Evolutionary conservation across 306 rosid genomes (phyloP), one percentile per base, ranked within the genome.

Genomic region (Vigna nakashimae): DNA sequence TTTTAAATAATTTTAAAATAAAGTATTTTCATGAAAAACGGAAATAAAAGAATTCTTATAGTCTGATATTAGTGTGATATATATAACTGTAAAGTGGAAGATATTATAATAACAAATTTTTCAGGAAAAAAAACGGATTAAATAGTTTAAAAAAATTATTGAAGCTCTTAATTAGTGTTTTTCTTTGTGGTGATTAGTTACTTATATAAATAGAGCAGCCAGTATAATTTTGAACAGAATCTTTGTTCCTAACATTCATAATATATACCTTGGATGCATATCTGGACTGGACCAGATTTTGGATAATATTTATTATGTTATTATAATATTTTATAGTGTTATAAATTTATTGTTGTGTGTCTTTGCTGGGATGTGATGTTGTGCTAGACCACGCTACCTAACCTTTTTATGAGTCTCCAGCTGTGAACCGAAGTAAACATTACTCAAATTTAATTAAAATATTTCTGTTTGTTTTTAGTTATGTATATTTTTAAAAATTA

Each of bases 151-250:
- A 10, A 49, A 49, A 69, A 46, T 48, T 48, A 49, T 50, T n/a
- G 17, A 10, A 17, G 49, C 49, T 30, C 28, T 20, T 53, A 71
- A 34, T 71, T 10, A 70, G 20, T 69, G 16, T 26, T 26, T 17
- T 26, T n/a, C 6, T 52, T 7, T 17, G 57, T 52, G 8, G 18
- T 17, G 26, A 18, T 53, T 2, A 53, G 59, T 17, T 56, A 28
- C 34, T 18, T 22, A 1, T 10, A 56, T 56, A 10, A 56, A 56
- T 56, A 22, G 10, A 10, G 20, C 8, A 53, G 55, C 42, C 30
- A 72, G 8, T 38, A 72, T 40, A 76, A 14, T 38, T 11, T n/a
- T 45, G 4, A 3, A 20, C 45, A 46, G 62, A 78, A 57, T 58
- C 52, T 77, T 11, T 65, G 81, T 40, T 53, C 65, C 34, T 15